Base-by-base conservation (phyloP, 2,329 filamentous ascomycete species). In the Venturia effusa region DNA sequence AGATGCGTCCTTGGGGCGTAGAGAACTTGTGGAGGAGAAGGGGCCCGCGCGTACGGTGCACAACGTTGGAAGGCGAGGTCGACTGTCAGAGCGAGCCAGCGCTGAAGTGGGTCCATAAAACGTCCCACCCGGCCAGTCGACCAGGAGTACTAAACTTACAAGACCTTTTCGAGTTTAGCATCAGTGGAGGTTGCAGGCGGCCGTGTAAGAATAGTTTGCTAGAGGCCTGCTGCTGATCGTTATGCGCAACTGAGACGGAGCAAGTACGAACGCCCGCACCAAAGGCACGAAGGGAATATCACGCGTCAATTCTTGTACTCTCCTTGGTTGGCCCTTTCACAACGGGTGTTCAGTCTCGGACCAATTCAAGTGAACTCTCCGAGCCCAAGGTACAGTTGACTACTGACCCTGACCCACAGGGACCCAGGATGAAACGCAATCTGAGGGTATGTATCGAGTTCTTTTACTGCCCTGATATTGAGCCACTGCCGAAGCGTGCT, bases 331-430 rank as follows among this genome's bases (percentile, higher is more conserved):
- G 82, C 81, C 68, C 80, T 75, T 54, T 78, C 77, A 69, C 82
- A 85, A 4, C 88, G 68, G 41, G 78, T 75, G 71, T 83, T 82
- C 69, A 94, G 73, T 11, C 82, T 77, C 61, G 78, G 71, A 0
- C 81, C 89, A 3, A 82, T 81, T 83, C 84, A 89, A 72, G 87
- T 83, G 71, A 94, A 96, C 74, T 97, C 92, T 15, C 80, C 80
- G 67, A 87, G 72, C 30, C 90, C 90, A 22, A 97, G 76, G 72
- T 94, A 97, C 0, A 94, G 82, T 79, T 96, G 92, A 17, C 84
- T 90, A 71, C 88, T 92, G 60, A 96, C 70, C 61, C 93, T 78
- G 0, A 82, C 79, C 88, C 88, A 96, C 72, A 87, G 83, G 62
- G 79, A 79, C 0, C 81, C 82, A 0, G 76, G 80, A 67, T 92